phyloP scores from a whole-genome alignment of 371 early-diverging fungal species.

The Mucor velutinosus region DNA sequence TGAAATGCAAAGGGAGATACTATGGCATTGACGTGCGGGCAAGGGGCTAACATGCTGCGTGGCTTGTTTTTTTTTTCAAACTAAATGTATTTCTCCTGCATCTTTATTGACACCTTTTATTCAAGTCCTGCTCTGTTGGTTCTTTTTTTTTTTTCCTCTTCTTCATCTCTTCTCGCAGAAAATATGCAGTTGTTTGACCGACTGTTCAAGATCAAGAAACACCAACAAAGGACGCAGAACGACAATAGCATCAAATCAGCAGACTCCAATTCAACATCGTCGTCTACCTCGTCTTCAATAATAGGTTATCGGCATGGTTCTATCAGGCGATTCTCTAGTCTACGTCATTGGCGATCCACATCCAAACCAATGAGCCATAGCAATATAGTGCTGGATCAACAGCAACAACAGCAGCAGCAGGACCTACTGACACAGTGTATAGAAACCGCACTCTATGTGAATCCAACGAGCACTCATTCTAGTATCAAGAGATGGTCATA shows the following conservation, averaged over 20 bases:
- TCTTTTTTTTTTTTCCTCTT: neutral
- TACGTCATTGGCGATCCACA: constrained; percentile 1
- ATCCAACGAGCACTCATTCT: neutral
- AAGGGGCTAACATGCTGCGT: neutral
- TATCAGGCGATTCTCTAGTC: neutral
- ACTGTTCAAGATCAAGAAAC: neutral
- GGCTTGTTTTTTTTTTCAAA: neutral
- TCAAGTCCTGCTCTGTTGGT: neutral
- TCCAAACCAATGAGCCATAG: neutral
- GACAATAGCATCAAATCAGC: neutral
- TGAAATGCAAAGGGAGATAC: neutral
- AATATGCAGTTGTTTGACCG: constrained; percentile 9
- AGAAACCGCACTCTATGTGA: constrained; percentile 6
- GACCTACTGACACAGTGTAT: constrained; percentile 15
- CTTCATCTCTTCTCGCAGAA: neutral
- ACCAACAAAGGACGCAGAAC: neutral
- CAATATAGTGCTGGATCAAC: neutral
- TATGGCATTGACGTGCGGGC: neutral
- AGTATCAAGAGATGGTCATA: neutral
- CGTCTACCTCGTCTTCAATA: neutral
- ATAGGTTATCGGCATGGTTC: neutral
- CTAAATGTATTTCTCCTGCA: neutral
- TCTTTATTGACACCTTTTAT: constrained; percentile 7
- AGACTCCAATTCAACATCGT: neutral
- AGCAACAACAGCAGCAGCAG: neutral